Percentiles rank a stretch among this genome's conserved stretches.
phyloP scores from a whole-genome alignment of 169 alveolate species.

The Plasmodium berghei region DNA sequence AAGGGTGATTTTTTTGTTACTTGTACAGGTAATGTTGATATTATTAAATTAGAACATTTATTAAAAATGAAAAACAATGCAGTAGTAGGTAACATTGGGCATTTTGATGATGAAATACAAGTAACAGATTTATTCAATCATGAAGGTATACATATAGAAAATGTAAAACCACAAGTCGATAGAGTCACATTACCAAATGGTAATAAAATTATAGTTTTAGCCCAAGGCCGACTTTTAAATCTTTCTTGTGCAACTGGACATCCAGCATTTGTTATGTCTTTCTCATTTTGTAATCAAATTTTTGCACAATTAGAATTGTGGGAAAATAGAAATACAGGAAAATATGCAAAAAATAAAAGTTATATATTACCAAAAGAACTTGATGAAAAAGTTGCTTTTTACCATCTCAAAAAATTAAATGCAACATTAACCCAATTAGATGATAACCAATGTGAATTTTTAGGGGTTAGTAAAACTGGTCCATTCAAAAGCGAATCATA shows the following conservation, averaged over 20 bases:
- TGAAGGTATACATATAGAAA: slow-evolving; percentile 92
- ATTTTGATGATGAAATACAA: slow-evolving; percentile 98
- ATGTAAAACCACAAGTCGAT: slow-evolving; percentile 96
- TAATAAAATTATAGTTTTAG: slow-evolving; percentile 95
- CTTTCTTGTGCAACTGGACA: slow-evolving; percentile 99
- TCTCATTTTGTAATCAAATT: slow-evolving; percentile 96
- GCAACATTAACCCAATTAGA: slow-evolving; percentile 94
- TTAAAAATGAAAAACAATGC: slow-evolving; percentile 98
- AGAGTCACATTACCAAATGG: slow-evolving; percentile 91
- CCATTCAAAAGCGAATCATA: slow-evolving; percentile 96
- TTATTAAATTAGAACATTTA: slow-evolving; percentile 95
- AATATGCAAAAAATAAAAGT: slow-evolving; percentile 85
- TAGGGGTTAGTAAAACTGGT: slow-evolving; percentile 94
- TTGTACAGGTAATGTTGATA: slow-evolving; percentile 97
- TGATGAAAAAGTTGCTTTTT: slow-evolving; percentile 98
- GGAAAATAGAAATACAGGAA: slow-evolving; percentile 79
- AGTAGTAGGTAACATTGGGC: slow-evolving; percentile 97
- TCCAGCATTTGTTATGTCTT: slow-evolving; percentile 99
- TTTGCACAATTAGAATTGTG: slow-evolving; percentile 87
- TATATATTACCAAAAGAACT: slow-evolving; percentile 95
- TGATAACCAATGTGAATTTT: slow-evolving; percentile 94
- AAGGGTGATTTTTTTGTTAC: slow-evolving; percentile 97
- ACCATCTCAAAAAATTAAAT: slow-evolving; percentile 95
- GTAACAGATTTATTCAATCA: slow-evolving; percentile 91
- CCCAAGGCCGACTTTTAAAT: slow-evolving; percentile 97